These are phyloP conservation scores for Aureoboletus auriporus DNA, from an alignment of 768 basidiomycete species.

Conservation along the genomic window DNA sequence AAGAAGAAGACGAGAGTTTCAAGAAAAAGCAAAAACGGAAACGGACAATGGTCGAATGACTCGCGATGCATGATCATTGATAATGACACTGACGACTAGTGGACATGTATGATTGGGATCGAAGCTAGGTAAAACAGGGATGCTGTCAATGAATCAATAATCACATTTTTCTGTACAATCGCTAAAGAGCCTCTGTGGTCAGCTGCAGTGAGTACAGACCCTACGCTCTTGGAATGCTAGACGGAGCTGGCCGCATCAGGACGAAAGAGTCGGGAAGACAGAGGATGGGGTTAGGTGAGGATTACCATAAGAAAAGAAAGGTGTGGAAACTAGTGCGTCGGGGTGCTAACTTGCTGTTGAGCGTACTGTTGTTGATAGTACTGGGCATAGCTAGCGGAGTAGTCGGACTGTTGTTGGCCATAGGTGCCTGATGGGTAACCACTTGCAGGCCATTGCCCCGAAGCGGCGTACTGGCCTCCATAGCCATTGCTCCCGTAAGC, in stretches of 20 bases:
- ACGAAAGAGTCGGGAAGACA: conserved; percentile 13
- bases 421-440: conserved; percentile 31
- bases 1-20: conserved; percentile 18
- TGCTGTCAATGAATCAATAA: conserved; percentile 27
- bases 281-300: conserved; percentile 17
- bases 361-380: conserved; percentile 89
- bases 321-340: conserved; percentile 27
- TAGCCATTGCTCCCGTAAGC: conserved; percentile 44
- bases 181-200: conserved; percentile 32
- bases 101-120: conserved; percentile 10
- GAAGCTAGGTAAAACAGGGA: conserved; percentile 21
- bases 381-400: conserved; percentile 72
- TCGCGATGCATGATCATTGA: neutral
- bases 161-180: conserved; percentile 24
- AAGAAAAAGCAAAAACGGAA: conserved; percentile 18
- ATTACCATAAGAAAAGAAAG: conserved; percentile 23
- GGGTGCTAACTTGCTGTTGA: conserved; percentile 62
- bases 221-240: conserved; percentile 22
- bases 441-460: conserved; percentile 35
- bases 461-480: conserved; percentile 37
- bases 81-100: neutral
- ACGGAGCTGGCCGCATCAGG: conserved; percentile 14
- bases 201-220: conserved; percentile 34
- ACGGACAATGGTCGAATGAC: conserved; percentile 11
- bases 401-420: conserved; percentile 51